Conservation (phyloP, 805 yeast species). For the Candida insectorum region DNA sequence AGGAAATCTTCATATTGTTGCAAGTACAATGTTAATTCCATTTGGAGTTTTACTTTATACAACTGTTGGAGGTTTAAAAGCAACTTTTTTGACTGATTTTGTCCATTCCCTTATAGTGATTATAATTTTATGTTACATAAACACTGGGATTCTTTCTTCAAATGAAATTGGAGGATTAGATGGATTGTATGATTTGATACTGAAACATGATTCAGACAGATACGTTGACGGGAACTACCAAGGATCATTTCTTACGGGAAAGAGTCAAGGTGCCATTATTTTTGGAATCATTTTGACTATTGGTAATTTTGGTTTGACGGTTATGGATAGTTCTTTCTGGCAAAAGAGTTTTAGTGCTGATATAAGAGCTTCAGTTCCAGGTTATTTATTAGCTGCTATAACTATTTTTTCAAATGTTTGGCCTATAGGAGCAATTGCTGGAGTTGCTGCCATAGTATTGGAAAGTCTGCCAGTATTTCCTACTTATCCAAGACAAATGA, state of each 20-base stretch:
- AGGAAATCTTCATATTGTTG: constrained; percentile 24
- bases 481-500: constrained; percentile 30
- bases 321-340: constrained; percentile 40
- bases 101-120: constrained; percentile 25
- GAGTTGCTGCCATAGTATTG: constrained; percentile 28
- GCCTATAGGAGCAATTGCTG: constrained; percentile 35
- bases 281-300: constrained; percentile 32
- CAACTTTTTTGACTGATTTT: constrained; percentile 49
- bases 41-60: constrained; percentile 46
- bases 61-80: constrained; percentile 47
- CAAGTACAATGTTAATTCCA: constrained; percentile 25
- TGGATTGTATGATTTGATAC: constrained; percentile 21
- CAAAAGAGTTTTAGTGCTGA: constrained; percentile 38
- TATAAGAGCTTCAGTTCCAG: constrained; percentile 33
- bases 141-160: constrained; percentile 23
- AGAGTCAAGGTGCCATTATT: constrained; percentile 29
- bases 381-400: constrained; percentile 31
- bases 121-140: constrained; percentile 22
- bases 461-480: constrained; percentile 23
- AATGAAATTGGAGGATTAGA: constrained; percentile 26
- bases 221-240: constrained; percentile 28
- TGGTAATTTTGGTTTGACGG: constrained; percentile 36
- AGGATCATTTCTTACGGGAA: constrained; percentile 36
- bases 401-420: constrained; percentile 31
- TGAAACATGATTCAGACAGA: constrained; percentile 16